Base-by-base conservation (phyloP, 2,329 filamentous ascomycete species). In the Trichoderma harzianum region DNA sequence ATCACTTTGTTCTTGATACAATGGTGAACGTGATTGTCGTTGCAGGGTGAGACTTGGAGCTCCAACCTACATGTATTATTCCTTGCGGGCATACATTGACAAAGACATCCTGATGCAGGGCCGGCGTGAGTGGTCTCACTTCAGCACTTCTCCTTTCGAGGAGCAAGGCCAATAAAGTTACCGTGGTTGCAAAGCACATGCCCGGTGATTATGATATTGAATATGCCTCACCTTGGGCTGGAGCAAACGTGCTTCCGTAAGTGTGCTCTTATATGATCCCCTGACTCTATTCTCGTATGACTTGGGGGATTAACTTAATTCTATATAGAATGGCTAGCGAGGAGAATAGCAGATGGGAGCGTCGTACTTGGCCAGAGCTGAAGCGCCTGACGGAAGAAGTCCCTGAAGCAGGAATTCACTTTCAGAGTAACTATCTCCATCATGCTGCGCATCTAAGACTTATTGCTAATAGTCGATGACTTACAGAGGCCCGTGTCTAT, bases 131-230 rank as follows among this genome's bases (percentile, higher is more conserved):
- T 34, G 86, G 86, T 72, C 81, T 88, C 72, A 88, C 86, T 16
- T 82, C 84, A 57, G 86, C 86, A 3, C 78, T 87, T 55, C 77
- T 86, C 60, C 80, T 88, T 39, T 82, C 86, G 7, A 85, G 81
- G 75, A 80, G 81, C 75, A 80, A 82, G 65, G 78, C 76, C 43
- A 84, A 86, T 73, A 78, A 75, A 21, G 79, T 97, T 74, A 94
- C 92, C 0, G 85, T 97, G 43, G 84, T 94, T 36, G 92, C 93
- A 6, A 97, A 95, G 78, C 92, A 97, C 79, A 96, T 97, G 92
- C 95, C 95, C 0, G 95, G 95, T 43, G 95, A 98, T 83, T 96
- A 95, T 81, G 92, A 95, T 75, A 91, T 95, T 75, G 92, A 97
- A 84, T 98, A 97, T 80, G 91, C 93, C 0, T 97, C 93, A 7